Base-by-base conservation (phyloP, 2,329 filamentous ascomycete species). In the Juglanconis oblonga region DNA sequence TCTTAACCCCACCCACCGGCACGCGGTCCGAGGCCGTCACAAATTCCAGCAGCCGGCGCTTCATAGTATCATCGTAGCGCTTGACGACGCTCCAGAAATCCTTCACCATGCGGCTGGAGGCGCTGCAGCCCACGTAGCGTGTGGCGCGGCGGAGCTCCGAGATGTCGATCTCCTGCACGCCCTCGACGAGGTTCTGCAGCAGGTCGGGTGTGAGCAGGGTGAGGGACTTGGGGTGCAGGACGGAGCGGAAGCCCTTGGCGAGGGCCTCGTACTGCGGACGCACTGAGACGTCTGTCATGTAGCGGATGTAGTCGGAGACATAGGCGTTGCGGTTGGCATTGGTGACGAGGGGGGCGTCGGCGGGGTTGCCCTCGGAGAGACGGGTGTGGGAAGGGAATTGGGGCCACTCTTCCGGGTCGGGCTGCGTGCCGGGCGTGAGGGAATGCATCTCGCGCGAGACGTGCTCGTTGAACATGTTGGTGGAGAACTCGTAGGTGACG, bases 1-100 rank as follows among this genome's bases (percentile, higher is more conserved):
- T 92, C 64, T 85, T 83, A 69, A 93, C 86, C 3, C 95, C 95
- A 24, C 91, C 92, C 0, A 97, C 90, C 0, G 95, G 95, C 2
- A 98, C 85, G 2, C 95, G 84, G 70, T 97, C 93, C 67, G 88
- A 94, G 0, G 94, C 94, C 13, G 95, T 99, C 35, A 99, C 93
- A 69, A 99, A 99, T 72, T 97, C 92, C 36, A 99, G 80, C 38
- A 99, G 77, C 67, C 85, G 86, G 55, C 87, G 84, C 73, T 89
- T 89, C 79, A 93, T 89, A 49, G 83, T 79, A 14, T 88, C 81
- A 61, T 86, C 81, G 69, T 85, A 95, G 40, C 72, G 74, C 64
- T 83, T 83, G 1, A 97, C 89, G 7, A 97, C 82, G 11, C 81
- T 81, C 95, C 95, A 99, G 72, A 99, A 98, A 66, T 90, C 85